phyloP scores from a whole-genome alignment of 352 stramenopile genomes.

The Globisporangium echinulatum region DNA sequence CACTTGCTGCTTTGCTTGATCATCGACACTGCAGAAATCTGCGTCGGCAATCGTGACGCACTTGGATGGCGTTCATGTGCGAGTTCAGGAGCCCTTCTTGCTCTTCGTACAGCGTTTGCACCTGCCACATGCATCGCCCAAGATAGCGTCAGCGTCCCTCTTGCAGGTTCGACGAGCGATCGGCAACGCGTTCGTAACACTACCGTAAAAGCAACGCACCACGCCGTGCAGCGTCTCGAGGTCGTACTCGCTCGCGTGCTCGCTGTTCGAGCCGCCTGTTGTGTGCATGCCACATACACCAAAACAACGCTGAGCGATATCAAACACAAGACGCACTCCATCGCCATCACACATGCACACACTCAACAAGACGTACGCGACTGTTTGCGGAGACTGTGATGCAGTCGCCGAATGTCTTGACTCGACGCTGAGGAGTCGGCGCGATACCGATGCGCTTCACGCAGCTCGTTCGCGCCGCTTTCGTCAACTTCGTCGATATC shows the following conservation, averaged over 20 bases:
- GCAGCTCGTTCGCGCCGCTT: conserved; percentile 13
- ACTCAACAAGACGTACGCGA: conserved; percentile 22
- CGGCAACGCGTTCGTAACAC: too few relatives aligned
- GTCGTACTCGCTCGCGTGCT: conserved; percentile 29
- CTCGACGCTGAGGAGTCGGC: conserved; percentile 32
- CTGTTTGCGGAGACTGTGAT: conserved; percentile 42
- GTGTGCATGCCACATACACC: neutral
- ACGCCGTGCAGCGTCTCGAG: conserved; percentile 65
- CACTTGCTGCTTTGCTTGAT: too few relatives aligned
- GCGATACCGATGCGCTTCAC: conserved; percentile 18
- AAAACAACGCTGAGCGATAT: too few relatives aligned
- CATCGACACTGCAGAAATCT: too few relatives aligned
- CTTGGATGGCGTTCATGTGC: conserved; percentile 96
- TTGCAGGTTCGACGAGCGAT: too few relatives aligned
- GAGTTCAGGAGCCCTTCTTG: conserved; percentile 94
- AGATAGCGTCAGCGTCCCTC: too few relatives aligned
- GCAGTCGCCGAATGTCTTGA: conserved; percentile 57
- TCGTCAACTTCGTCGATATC: conserved; percentile 14
- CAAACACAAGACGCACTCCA: neutral
- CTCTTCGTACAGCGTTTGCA: conserved; percentile 93
- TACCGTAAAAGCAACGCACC: conserved; percentile 18
- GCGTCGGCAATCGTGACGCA: conserved; percentile 11
- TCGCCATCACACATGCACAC: neutral
- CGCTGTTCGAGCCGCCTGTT: conserved; percentile 14
- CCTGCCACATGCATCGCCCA: conserved; percentile 16